These are phyloP conservation scores for Melastoma candidum DNA, from an alignment of 441 rosid species.

Conservation along the genomic window DNA sequence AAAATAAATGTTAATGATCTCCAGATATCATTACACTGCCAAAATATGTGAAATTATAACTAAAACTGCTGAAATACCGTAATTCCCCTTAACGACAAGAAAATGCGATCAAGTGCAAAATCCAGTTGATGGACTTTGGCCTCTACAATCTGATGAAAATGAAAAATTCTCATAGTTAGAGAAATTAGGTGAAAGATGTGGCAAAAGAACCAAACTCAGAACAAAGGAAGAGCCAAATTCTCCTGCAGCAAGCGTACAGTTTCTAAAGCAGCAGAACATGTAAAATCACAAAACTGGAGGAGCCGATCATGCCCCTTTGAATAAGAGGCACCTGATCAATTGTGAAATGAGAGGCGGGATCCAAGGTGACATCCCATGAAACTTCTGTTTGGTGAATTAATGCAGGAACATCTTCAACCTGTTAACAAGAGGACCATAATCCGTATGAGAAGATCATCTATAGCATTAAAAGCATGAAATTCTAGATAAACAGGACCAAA, in stretches of 20 bases:
- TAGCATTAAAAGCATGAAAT: conserved; percentile 8
- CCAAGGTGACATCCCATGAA: conserved; percentile 93
- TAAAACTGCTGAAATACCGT: conserved; percentile 29
- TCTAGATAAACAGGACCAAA: neutral
- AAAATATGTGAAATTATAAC: conserved; percentile 1
- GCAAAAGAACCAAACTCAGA: neutral
- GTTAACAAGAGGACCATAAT: conserved; percentile 9
- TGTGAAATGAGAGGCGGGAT: conserved; percentile 67
- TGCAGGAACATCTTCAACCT: conserved; percentile 88
- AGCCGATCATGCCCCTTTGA: conserved; percentile 4
- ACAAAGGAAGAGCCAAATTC: no score
- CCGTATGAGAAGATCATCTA: neutral
- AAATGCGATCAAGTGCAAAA: conserved; percentile 72
- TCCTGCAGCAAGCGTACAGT: no score
- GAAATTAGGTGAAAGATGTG: neutral
- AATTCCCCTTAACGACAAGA: conserved; percentile 83
- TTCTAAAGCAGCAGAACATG: no score
- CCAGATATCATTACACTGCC: neutral
- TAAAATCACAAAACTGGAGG: no score
- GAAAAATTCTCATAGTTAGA: conserved; percentile 10
- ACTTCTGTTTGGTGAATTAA: conserved; percentile 86
- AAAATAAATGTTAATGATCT: conserved; percentile 4
- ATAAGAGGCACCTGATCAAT: conserved; percentile 67
- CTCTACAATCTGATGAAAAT: conserved; percentile 58
- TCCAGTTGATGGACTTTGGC: conserved; percentile 91